Evolutionary conservation across 1,284 basidiomycete species (phyloP).

Genomic region (Microstroma glucosiphilum): DNA sequence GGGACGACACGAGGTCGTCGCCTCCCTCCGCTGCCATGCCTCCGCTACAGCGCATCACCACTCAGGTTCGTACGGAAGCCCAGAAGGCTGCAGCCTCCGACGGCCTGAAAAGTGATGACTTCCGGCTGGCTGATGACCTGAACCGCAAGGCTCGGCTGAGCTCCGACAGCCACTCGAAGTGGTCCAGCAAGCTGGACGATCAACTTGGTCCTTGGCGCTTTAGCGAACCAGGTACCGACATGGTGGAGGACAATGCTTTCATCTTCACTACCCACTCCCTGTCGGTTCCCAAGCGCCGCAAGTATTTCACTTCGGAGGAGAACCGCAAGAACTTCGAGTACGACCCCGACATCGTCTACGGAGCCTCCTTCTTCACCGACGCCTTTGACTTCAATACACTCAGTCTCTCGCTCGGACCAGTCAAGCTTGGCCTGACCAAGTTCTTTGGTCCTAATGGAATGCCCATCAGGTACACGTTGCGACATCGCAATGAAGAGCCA

Average conservation of each 20-base stretch:
- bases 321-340: conserved; percentile 45
- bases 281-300: conserved; percentile 49
- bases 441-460: conserved; percentile 43
- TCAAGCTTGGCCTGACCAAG: conserved; percentile 31
- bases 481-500: conserved; percentile 49
- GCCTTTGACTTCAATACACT: conserved; percentile 46
- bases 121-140: conserved; percentile 43
- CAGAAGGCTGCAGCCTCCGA: conserved; percentile 36
- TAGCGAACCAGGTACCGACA: conserved; percentile 48
- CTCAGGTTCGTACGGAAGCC: conserved; percentile 32
- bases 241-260: conserved; percentile 53
- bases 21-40: conserved; percentile 16
- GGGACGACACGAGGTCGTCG: background rate
- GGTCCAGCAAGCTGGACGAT: conserved; percentile 30
- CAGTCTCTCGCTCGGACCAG: conserved; percentile 39
- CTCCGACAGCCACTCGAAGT: background rate
- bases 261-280: conserved; percentile 51
- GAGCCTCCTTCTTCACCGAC: conserved; percentile 41
- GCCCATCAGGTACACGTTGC: conserved; percentile 53
- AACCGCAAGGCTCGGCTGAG: conserved; percentile 13
- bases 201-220: conserved; percentile 52
- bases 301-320: conserved; percentile 48
- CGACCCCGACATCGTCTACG: conserved; percentile 49
- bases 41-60: conserved; percentile 27
- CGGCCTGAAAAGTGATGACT: conserved; percentile 37